Percentiles rank a stretch among this genome's conserved stretches.
Conservation (phyloP, 1,139 yeast genomes). For the Yarrowia galli region DNA sequence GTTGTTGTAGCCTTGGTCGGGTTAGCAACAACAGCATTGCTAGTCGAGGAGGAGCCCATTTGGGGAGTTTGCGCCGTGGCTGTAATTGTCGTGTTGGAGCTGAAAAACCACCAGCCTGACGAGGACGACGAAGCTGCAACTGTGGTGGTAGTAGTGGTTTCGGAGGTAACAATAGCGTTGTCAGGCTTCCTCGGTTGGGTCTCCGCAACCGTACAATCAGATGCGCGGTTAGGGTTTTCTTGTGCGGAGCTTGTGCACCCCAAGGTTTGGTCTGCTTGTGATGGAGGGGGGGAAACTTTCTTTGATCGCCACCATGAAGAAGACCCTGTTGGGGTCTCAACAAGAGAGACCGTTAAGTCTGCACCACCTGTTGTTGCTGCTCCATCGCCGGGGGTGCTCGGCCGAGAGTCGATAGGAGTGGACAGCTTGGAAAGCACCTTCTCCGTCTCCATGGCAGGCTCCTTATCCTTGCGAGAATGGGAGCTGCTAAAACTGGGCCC, state of each 20-base stretch:
- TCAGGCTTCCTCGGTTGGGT: conserved; percentile 15
- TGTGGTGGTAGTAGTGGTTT: not conserved
- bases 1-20: conserved; percentile 3
- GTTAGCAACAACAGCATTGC: not conserved
- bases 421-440: not conserved
- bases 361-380: not conserved
- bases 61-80: conserved; percentile 1
- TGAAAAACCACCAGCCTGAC: conserved; percentile 34
- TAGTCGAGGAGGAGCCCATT: conserved; percentile 5
- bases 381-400: not conserved
- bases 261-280: conserved; percentile 27
- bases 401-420: not conserved
- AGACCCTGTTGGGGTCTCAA: conserved; percentile 20
- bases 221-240: conserved; percentile 33
- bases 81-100: conserved; percentile 6
- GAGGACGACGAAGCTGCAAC: conserved; percentile 20
- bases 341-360: conserved; percentile 2
- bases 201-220: conserved; percentile 34
- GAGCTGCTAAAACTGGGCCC: conserved; percentile 10
- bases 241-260: conserved; percentile 7
- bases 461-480: conserved; percentile 5
- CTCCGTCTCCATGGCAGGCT: conserved; percentile 14
- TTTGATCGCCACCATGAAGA: conserved; percentile 37
- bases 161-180: not conserved
- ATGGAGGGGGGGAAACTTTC: conserved; percentile 32